Evolutionary conservation across 2,329 filamentous ascomycete species (phyloP).

Genomic region (Pseudogymnoascus sp.): DNA sequence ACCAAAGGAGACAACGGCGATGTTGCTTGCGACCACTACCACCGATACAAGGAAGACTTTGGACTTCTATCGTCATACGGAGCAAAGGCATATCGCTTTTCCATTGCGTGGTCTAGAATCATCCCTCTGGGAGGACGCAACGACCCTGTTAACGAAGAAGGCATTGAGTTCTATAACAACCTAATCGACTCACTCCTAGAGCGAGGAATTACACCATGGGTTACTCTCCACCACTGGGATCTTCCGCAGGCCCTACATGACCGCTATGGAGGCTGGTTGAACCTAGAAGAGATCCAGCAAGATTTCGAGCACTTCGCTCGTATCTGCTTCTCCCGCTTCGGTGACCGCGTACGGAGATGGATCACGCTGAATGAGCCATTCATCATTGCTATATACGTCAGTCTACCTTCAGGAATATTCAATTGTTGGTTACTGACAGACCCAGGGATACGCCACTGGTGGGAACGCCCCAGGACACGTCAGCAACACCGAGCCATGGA

Average conservation of each 20-base stretch:
- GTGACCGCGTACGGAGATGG: conserved; percentile 35
- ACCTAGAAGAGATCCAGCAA: conserved; percentile 25
- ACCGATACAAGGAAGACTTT: conserved; percentile 44
- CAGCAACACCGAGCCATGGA: conserved; percentile 26
- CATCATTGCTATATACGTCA: conserved; percentile 28
- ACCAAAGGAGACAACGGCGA: conserved; percentile 37
- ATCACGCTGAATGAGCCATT: conserved; percentile 39
- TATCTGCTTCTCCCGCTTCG: conserved; percentile 34
- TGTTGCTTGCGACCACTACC: conserved; percentile 44
- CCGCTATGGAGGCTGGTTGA: conserved; percentile 36
- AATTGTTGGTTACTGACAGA: neutral
- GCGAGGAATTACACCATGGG: conserved; percentile 38
- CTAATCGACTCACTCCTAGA: conserved; percentile 39
- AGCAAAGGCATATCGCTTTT: conserved; percentile 38
- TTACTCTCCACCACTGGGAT: conserved; percentile 42
- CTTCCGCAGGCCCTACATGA: conserved; percentile 33
- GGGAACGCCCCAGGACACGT: conserved; percentile 26
- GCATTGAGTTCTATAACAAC: conserved; percentile 43
- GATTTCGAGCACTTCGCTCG: conserved; percentile 38
- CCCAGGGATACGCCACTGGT: conserved; percentile 23
- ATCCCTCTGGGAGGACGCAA: conserved; percentile 41
- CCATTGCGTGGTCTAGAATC: conserved; percentile 43
- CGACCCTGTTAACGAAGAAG: conserved; percentile 41
- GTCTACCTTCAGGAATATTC: neutral
- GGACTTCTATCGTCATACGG: conserved; percentile 35